These are phyloP conservation scores for Noccaea caerulescens DNA, from an alignment of 345 rosid species.

Conservation along the genomic window DNA sequence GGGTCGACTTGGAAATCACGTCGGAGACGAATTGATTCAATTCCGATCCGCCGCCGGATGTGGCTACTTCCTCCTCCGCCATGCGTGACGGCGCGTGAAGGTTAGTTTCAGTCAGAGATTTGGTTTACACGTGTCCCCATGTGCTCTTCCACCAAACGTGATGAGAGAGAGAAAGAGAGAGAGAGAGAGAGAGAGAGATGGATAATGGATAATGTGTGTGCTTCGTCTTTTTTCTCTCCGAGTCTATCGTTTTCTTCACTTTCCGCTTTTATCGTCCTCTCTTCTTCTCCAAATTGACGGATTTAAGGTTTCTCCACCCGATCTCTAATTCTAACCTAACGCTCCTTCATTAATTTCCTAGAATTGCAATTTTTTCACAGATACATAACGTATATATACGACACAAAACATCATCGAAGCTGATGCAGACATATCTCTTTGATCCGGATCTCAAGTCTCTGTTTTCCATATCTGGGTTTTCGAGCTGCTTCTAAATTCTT, in stretches of 20 bases:
- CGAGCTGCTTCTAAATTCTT: neutral
- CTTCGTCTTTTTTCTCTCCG: slow-evolving; percentile 48
- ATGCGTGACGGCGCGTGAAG: slow-evolving; percentile 40
- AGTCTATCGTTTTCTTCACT: slow-evolving; percentile 38
- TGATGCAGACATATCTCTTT: slow-evolving; percentile 39
- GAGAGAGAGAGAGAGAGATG: slow-evolving; percentile 6
- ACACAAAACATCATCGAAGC: slow-evolving; percentile 33
- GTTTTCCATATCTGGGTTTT: slow-evolving; percentile 13
- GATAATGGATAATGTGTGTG: slow-evolving; percentile 29
- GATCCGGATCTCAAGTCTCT: slow-evolving; percentile 35
- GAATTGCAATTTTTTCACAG: slow-evolving; percentile 2
- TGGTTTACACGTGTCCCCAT: slow-evolving; percentile 46
- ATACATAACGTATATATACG: slow-evolving; percentile 18
- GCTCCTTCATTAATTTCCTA: slow-evolving; percentile 31
- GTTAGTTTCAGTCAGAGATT: neutral
- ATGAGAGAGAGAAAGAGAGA: slow-evolving; percentile 5
- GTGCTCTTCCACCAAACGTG: slow-evolving; percentile 42
- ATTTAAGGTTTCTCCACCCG: slow-evolving; percentile 31
- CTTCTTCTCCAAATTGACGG: slow-evolving; percentile 37
- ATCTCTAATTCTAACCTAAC: slow-evolving; percentile 39
- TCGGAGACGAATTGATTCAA: slow-evolving; percentile 28
- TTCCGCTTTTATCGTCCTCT: slow-evolving; percentile 35
- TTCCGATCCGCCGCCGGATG: neutral
- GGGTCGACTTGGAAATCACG: slow-evolving; percentile 54
- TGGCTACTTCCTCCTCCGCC: slow-evolving; percentile 35